These are phyloP conservation scores for Lipomyces sp. DNA, from an alignment of 805 yeast genomes.

Conservation along the genomic window DNA sequence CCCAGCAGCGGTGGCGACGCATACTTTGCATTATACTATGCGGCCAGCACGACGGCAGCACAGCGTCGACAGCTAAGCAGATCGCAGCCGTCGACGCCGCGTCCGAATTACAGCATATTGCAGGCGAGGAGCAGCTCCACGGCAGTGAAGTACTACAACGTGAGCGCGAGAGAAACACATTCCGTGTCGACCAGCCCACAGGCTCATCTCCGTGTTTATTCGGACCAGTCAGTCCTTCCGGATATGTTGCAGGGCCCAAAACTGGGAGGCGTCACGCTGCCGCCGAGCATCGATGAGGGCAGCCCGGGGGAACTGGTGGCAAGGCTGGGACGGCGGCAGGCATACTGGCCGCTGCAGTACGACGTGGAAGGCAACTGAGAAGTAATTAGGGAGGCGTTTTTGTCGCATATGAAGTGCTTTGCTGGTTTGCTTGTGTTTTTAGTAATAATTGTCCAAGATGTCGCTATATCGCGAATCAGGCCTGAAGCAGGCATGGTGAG, in stretches of 20 bases:
- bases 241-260: background rate
- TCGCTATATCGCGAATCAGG: no score
- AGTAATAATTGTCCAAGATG: no score
- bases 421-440: no score
- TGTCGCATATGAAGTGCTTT: no score
- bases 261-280: background rate
- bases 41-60: background rate
- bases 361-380: no score
- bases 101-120: background rate
- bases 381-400: no score
- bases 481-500: no score
- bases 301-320: background rate
- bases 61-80: conserved; percentile 7
- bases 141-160: no score
- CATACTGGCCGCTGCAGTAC: conserved; percentile 2
- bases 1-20: conserved; percentile 19
- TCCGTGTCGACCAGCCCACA: background rate
- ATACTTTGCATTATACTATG: background rate
- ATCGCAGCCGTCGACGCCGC: conserved; percentile 23
- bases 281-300: conserved; percentile 16
- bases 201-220: background rate
- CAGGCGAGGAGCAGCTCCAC: conserved; percentile 6
- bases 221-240: background rate
- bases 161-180: background rate
- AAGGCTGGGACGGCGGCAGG: background rate